A percentile compares a stretch with the other conserved stretches of the same genome.
These are phyloP conservation scores for Backusella westeae DNA, from an alignment of 192 early-diverging fungal genomes.

Conservation along the genomic window DNA sequence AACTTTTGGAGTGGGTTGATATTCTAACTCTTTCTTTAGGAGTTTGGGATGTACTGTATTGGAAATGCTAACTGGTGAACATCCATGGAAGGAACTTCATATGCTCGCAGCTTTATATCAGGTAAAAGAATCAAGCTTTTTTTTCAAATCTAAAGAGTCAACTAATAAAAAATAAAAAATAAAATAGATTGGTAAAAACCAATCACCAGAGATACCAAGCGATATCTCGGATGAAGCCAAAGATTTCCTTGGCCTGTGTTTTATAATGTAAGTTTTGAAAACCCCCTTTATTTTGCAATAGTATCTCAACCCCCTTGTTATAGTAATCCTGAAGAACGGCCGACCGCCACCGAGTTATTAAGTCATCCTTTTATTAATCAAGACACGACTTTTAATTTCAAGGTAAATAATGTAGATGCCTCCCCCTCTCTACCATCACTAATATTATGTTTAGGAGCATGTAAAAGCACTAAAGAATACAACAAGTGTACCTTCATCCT, in stretches of 20 bases:
- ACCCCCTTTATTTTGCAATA: background rate
- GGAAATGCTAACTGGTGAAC: slow-evolving; percentile 91
- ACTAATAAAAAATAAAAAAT: background rate
- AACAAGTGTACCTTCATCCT: background rate
- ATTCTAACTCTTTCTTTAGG: background rate
- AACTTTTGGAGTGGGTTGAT: too few species aligned
- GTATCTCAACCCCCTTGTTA: background rate
- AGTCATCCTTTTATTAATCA: slow-evolving; percentile 64
- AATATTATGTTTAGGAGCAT: background rate
- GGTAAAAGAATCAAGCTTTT: slow-evolving; percentile 20
- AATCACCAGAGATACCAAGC: background rate
- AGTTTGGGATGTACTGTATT: slow-evolving; percentile 82
- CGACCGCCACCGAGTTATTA: slow-evolving; percentile 68
- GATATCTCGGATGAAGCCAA: background rate
- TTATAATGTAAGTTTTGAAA: background rate
- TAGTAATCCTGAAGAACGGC: slow-evolving; percentile 70
- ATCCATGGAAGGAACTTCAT: slow-evolving; percentile 58
- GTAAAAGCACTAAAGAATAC: background rate
- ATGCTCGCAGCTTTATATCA: slow-evolving; percentile 46
- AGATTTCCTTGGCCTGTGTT: background rate
- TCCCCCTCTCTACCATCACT: too few species aligned
- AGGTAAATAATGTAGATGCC: slow-evolving; percentile 10
- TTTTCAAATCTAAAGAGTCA: background rate
- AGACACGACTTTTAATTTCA: slow-evolving; percentile 43
- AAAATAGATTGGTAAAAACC: background rate